These are phyloP conservation scores for Leishmania lainsoni DNA, from an alignment of 208 protist genomes.

Conservation along the genomic window DNA sequence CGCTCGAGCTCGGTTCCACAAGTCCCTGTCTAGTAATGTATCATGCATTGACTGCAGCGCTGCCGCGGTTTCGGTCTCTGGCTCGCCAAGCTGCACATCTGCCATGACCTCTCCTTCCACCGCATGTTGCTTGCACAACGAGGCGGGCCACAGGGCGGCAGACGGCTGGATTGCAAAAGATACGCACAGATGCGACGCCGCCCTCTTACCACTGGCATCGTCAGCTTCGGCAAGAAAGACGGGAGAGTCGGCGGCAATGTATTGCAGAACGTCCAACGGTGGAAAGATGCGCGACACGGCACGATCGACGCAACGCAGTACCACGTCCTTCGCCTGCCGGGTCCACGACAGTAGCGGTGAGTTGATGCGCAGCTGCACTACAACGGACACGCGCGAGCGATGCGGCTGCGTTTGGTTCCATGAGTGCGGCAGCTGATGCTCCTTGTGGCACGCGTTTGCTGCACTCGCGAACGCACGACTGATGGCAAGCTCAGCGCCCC, in stretches of 20 bases:
- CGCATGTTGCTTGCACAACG: slow-evolving; percentile 12
- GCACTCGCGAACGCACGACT: slow-evolving; percentile 39
- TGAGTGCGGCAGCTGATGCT: background rate
- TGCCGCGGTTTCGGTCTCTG: slow-evolving; percentile 13
- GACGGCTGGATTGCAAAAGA: slow-evolving; percentile 30
- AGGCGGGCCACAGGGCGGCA: slow-evolving; percentile 2
- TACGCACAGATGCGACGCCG: background rate
- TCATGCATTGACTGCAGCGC: slow-evolving; percentile 21
- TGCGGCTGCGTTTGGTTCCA: background rate
- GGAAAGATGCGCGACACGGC: slow-evolving; percentile 69
- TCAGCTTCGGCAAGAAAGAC: background rate
- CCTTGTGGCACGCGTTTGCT: slow-evolving; percentile 15
- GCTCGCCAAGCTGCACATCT: slow-evolving; percentile 2
- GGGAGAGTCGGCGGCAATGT: slow-evolving; percentile 37
- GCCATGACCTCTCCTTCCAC: slow-evolving; percentile 32
- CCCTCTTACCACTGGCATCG: too few species aligned
- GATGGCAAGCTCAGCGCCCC: slow-evolving; percentile 33
- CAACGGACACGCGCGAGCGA: background rate
- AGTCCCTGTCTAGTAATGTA: slow-evolving; percentile 27
- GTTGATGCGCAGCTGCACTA: slow-evolving; percentile 6
- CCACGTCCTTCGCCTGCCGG: slow-evolving; percentile 39
- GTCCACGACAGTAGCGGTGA: slow-evolving; percentile 12
- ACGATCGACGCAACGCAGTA: slow-evolving; percentile 76
- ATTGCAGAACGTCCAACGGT: slow-evolving; percentile 69
- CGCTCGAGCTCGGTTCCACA: slow-evolving; percentile 35